phyloP scores from a whole-genome alignment of 352 stramenopile species.

The Phytophthora podocarpi region DNA sequence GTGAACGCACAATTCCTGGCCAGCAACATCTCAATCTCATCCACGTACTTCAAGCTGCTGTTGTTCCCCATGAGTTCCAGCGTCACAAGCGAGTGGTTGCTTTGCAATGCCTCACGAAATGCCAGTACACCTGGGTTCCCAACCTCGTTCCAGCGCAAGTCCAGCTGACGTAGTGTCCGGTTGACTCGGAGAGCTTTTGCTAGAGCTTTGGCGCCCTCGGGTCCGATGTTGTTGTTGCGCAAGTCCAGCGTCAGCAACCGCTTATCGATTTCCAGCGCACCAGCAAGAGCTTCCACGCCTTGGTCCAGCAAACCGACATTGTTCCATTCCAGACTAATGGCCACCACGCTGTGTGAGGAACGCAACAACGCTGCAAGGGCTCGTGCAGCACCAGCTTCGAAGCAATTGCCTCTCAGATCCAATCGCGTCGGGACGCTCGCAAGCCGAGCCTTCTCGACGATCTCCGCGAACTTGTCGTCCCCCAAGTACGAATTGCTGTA shows the following conservation, averaged over 20 bases:
- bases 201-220: constrained; percentile 71
- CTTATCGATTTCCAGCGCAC: constrained; percentile 66
- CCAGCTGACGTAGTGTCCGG: constrained; percentile 67
- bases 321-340: constrained; percentile 85
- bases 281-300: constrained; percentile 65
- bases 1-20: constrained; percentile 60
- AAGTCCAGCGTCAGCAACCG: constrained; percentile 72
- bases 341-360: constrained; percentile 53
- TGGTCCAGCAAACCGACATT: constrained; percentile 81
- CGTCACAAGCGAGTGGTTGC: constrained; percentile 62
- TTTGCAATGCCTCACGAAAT: constrained; percentile 76
- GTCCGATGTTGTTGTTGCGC: constrained; percentile 85
- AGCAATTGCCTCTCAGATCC: constrained; percentile 79
- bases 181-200: constrained; percentile 65
- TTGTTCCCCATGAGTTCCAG: constrained; percentile 83
- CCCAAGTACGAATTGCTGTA: constrained; percentile 78
- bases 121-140: constrained; percentile 72
- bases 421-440: constrained; percentile 48
- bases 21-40: constrained; percentile 68
- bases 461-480: constrained; percentile 67
- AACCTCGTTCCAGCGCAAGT: constrained; percentile 87
- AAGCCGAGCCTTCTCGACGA: constrained; percentile 53
- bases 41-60: constrained; percentile 67
- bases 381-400: constrained; percentile 62
- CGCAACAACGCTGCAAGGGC: constrained; percentile 59